These are phyloP conservation scores for Pilaira anomala DNA, from an alignment of 192 early-diverging fungal genomes.

Conservation along the genomic window DNA sequence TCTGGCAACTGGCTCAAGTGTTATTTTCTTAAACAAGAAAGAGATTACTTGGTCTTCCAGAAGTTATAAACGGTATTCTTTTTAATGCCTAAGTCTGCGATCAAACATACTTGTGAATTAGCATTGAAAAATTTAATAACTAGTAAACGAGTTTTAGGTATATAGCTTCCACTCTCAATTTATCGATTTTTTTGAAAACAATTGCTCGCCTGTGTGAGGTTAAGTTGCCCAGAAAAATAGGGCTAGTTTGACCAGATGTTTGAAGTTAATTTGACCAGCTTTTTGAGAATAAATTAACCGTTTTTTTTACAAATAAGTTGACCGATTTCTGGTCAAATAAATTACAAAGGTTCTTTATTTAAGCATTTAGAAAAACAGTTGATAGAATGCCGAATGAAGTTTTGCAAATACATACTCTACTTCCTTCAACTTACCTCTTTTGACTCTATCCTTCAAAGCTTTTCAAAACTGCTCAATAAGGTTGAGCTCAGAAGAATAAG, in stretches of 20 bases:
- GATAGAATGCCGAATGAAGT: slow-evolving; percentile 12
- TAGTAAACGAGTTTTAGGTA: too few relatives aligned
- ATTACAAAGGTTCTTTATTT: slow-evolving; percentile 3
- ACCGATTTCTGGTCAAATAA: slow-evolving; percentile 9
- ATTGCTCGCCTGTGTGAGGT: slow-evolving; percentile 9
- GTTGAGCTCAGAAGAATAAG: slow-evolving; percentile 23
- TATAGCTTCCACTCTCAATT: background rate
- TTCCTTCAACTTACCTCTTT: slow-evolving; percentile 6
- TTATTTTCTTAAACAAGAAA: too few relatives aligned
- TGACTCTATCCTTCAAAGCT: background rate
- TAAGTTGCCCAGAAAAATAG: too few relatives aligned
- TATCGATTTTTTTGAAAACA: slow-evolving; percentile 12
- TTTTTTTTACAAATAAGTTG: slow-evolving; percentile 8
- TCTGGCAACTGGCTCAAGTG: too few relatives aligned
- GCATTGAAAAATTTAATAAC: too few relatives aligned
- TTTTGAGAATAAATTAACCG: slow-evolving; percentile 12
- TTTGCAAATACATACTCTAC: slow-evolving; percentile 7
- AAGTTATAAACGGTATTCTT: too few relatives aligned
- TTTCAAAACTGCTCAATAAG: slow-evolving; percentile 29
- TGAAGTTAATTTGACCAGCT: slow-evolving; percentile 14
- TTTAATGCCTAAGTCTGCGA: too few relatives aligned
- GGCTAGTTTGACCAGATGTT: slow-evolving; percentile 13
- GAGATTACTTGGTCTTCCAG: too few relatives aligned
- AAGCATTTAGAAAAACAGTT: slow-evolving; percentile 6
- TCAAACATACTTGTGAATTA: too few relatives aligned